phyloP scores from a whole-genome alignment of 805 yeast genomes.

The Candida anglica region DNA sequence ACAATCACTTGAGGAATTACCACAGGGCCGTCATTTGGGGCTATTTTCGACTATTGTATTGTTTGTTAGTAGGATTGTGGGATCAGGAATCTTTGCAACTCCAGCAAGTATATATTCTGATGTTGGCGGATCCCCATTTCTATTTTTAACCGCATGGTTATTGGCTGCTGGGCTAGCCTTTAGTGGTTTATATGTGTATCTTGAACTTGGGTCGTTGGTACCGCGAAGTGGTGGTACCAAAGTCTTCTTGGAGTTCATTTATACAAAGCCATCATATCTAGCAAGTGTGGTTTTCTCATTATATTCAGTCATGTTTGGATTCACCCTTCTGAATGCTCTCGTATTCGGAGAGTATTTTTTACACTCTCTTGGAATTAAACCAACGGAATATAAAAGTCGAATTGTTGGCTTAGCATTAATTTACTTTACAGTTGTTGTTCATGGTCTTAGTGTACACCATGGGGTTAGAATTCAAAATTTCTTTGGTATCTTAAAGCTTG shows the following conservation, averaged over 20 bases:
- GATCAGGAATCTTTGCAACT: slow-evolving; percentile 75
- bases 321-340: slow-evolving; percentile 50
- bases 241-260: slow-evolving; percentile 65
- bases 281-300: slow-evolving; percentile 48
- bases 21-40: slow-evolving; percentile 76
- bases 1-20: slow-evolving; percentile 46
- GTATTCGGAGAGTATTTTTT: slow-evolving; percentile 60
- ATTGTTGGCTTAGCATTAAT: slow-evolving; percentile 26
- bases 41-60: slow-evolving; percentile 59
- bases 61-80: slow-evolving; percentile 66
- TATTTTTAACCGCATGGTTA: slow-evolving; percentile 62
- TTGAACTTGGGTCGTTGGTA: slow-evolving; percentile 67
- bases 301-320: slow-evolving; percentile 51
- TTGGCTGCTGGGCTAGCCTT: slow-evolving; percentile 60
- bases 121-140: slow-evolving; percentile 61
- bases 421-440: slow-evolving; percentile 35
- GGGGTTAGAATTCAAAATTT: slow-evolving; percentile 62
- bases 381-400: slow-evolving; percentile 31
- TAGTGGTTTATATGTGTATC: slow-evolving; percentile 61
- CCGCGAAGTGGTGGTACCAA: slow-evolving; percentile 78
- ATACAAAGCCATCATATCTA: slow-evolving; percentile 54
- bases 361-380: slow-evolving; percentile 40
- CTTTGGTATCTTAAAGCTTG: slow-evolving; percentile 58
- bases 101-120: slow-evolving; percentile 64
- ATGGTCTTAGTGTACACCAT: slow-evolving; percentile 54